Evolutionary conservation across 768 basidiomycete species (phyloP).

Genomic region (Russula lepida): DNA sequence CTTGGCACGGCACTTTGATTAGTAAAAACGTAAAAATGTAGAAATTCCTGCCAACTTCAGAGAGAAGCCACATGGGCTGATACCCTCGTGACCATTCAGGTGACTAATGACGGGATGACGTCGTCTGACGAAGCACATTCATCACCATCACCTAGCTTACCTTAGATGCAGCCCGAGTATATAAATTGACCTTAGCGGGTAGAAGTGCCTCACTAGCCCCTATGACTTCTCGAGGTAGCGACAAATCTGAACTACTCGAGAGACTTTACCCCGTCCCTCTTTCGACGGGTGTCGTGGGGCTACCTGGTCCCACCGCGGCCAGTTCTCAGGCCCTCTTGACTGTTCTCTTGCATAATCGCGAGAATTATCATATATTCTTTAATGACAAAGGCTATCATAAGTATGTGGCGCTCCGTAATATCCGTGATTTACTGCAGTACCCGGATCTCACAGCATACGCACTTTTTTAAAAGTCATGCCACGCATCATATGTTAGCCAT

Average conservation of each 20-base stretch:
- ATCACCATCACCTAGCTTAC: background rate
- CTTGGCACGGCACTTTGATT: too few relatives aligned
- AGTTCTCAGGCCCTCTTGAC: slow-evolving; percentile 4
- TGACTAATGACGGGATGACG: too few relatives aligned
- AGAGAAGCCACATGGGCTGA: too few relatives aligned
- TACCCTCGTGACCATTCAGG: too few relatives aligned
- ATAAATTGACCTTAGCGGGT: background rate
- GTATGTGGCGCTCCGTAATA: slow-evolving; percentile 19
- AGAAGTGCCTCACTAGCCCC: background rate
- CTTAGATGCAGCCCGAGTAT: background rate
- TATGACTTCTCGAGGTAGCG: background rate
- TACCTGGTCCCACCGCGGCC: slow-evolving; percentile 8
- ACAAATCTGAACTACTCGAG: background rate
- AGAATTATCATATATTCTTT: slow-evolving; percentile 49
- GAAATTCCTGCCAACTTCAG: too few relatives aligned
- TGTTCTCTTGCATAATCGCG: slow-evolving; percentile 41
- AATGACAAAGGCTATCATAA: slow-evolving; percentile 32
- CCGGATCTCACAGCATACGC: background rate
- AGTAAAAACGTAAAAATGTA: too few relatives aligned
- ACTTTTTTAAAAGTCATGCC: slow-evolving; percentile 36
- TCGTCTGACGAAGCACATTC: background rate
- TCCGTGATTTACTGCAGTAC: background rate
- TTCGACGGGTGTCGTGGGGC: background rate
- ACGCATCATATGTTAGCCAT: slow-evolving; percentile 51
- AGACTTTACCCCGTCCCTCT: slow-evolving; percentile 9